Base-by-base conservation (phyloP, 768 basidiomycete species). In the Clathrus columnatus region DNA sequence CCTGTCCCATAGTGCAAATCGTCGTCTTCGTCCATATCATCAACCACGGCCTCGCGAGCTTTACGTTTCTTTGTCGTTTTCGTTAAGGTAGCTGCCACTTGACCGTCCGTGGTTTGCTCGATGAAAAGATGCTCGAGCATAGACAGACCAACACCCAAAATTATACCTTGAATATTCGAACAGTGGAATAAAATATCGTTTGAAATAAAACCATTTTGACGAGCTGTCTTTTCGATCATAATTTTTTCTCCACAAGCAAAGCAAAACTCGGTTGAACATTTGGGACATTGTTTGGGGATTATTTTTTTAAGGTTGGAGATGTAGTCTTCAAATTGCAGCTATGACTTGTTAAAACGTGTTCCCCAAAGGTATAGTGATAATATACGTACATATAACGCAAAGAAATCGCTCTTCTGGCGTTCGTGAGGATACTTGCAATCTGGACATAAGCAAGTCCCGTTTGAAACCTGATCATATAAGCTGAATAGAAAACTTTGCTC, bases 401-500 rank as follows among this genome's bases (percentile, higher is more conserved):
- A 92, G 67, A 95, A 94, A 64, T 94, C 83, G 43, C 78, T 76
- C 70, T 84, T 86, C 59, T 77, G 73, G 45, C 90, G 78, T 27
- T 71, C 63, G 36, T 86, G 69, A 20, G 72, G 70, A 49, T 76
- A 72, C 24, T 86, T 87, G 68, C 92, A 95, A 32, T 78, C 78
- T 26, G 92, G 85, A 69, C 92, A 96, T 4, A 69, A 66, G 62
- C 84, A 84, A 54, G 72, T 65, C 1, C 81, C 82, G 50, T 78
- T 77, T 61, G 75, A 78, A 50, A 94, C 75, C 60, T 86, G 78
- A 47, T 83, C 79, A 67, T 92, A 94, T 27, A 92, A 77, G 60
- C 83, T 79, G 70, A 96, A 96, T 50, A 96, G 73, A 70, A 87
- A 87, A 57, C 81, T 82, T 65, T 96, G 92, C 67, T 96, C 92